A percentile compares a stretch with the other conserved stretches of the same genome.
Evolutionary conservation across 176 grass and related monocot genomes (phyloP).

Genomic region (Dactylis glomerata): DNA sequence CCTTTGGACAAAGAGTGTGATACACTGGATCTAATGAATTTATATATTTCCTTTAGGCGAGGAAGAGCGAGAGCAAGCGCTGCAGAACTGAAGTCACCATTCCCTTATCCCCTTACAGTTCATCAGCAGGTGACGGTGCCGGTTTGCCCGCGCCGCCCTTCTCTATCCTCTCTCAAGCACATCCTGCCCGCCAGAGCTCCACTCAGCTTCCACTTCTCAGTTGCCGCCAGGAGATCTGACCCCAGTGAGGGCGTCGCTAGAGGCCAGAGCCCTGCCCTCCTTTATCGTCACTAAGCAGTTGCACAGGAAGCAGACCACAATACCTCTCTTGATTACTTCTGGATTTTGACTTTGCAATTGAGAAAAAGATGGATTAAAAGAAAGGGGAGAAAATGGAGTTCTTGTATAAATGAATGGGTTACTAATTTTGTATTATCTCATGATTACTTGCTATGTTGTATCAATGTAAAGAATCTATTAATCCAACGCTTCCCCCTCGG

Average conservation of each 20-base stretch:
- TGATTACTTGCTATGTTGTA: neutral
- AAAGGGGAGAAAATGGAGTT: neutral
- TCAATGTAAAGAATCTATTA: neutral
- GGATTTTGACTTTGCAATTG: neutral
- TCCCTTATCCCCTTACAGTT: too few relatives aligned
- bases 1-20: neutral
- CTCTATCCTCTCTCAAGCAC: neutral
- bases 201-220: neutral
- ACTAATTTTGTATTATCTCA: neutral
- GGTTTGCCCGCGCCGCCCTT: neutral
- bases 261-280: neutral
- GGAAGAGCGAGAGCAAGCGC: neutral
- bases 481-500: neutral
- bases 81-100: neutral
- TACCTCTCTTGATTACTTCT: neutral
- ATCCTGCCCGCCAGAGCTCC: neutral
- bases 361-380: neutral
- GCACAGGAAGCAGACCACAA: neutral
- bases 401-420: neutral
- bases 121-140: neutral
- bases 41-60: neutral
- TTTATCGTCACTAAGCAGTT: neutral
- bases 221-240: neutral
- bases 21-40: neutral
- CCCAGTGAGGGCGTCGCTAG: neutral